Percentiles rank a stretch among this genome's conserved stretches.
Conservation (phyloP, 176 grass and related monocot genomes). For the Cymbopogon citratus region DNA sequence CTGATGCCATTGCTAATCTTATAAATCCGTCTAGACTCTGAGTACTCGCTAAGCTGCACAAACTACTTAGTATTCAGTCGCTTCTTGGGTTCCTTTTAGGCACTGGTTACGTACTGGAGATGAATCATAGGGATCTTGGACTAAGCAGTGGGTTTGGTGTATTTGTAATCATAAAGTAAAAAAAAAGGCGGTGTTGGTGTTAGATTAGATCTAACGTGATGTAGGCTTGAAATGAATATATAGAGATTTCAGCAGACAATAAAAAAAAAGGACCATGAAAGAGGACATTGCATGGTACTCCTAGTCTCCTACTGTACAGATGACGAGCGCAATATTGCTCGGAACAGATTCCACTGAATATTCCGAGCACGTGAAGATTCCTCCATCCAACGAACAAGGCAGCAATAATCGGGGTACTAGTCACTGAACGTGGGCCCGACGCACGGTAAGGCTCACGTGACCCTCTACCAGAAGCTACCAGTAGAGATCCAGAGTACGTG, state of each 20-base stretch:
- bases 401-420: not conserved
- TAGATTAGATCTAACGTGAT: not conserved
- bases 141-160: not conserved
- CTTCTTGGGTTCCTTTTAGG: not conserved
- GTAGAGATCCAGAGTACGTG: not conserved
- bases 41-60: not conserved
- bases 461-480: not conserved
- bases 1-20: not conserved
- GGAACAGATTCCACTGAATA: not conserved
- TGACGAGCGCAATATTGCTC: too few species aligned
- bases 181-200: not conserved
- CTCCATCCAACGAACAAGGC: not conserved
- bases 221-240: not conserved
- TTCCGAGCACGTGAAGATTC: not conserved
- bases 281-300: too few species aligned
- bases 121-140: not conserved
- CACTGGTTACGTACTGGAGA: not conserved
- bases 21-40: not conserved
- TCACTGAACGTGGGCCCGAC: slow-evolving; percentile 10
- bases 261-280: not conserved
- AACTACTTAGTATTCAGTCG: too few species aligned
- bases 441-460: slow-evolving; percentile 14
- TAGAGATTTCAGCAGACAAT: not conserved
- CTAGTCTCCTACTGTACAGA: too few species aligned
- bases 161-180: not conserved